Percentiles rank a stretch among this genome's conserved stretches.
These are phyloP conservation scores for Guadua angustifolia DNA, from an alignment of 176 grass and related monocot species.

Conservation along the genomic window DNA sequence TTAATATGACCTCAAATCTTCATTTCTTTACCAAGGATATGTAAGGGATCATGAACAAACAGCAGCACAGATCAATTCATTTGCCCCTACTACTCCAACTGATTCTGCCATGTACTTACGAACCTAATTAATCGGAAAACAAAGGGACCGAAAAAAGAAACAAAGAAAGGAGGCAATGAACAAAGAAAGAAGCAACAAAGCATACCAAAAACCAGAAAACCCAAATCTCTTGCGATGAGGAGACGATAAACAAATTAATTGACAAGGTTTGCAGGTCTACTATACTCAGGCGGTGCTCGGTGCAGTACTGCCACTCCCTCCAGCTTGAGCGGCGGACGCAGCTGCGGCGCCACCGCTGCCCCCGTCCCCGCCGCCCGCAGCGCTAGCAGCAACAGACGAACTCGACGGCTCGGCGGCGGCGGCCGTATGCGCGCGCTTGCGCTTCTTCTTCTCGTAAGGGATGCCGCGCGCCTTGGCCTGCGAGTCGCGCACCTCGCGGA, in stretches of 20 bases:
- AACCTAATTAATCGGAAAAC: constrained; percentile 18
- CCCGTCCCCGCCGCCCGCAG: neutral
- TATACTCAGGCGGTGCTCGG: constrained; percentile 49
- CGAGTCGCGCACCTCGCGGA: constrained; percentile 91
- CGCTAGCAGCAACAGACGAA: constrained; percentile 21
- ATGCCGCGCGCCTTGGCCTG: constrained; percentile 95
- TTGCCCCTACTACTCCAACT: constrained; percentile 13
- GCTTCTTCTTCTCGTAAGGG: constrained; percentile 98
- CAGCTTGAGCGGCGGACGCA: constrained; percentile 15
- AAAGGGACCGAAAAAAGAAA: neutral
- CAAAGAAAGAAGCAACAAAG: constrained; percentile 36
- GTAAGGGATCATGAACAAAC: constrained; percentile 38
- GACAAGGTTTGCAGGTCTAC: constrained; percentile 51
- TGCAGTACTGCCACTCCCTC: constrained; percentile 37
- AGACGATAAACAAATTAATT: constrained; percentile 26
- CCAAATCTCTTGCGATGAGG: constrained; percentile 49
- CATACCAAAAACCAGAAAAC: constrained; percentile 30
- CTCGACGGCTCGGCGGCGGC: constrained; percentile 16
- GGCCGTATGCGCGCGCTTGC: constrained; percentile 61
- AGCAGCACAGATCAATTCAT: constrained; percentile 24
- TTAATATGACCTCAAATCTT: constrained; percentile 41
- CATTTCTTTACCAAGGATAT: constrained; percentile 32
- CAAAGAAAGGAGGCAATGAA: neutral
- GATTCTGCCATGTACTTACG: constrained; percentile 23
- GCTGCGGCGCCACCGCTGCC: neutral